Conservation (phyloP, 345 rosid genomes). For the Litchi chinensis region DNA sequence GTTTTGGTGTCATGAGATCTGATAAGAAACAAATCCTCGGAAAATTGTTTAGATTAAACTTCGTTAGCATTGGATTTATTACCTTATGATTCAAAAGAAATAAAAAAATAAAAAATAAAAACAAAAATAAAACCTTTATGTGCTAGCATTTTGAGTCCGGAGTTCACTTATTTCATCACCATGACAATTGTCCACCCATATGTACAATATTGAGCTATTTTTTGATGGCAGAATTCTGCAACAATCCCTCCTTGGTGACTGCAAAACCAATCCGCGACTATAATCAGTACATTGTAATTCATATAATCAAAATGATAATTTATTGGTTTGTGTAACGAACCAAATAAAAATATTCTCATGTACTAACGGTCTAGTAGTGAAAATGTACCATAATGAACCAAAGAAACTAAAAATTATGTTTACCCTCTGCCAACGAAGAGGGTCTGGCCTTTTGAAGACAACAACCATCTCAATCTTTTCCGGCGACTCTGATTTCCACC, state of each 20-base stretch:
- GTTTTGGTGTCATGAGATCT: slow-evolving; percentile 3
- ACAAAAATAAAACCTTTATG: not conserved
- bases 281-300: no score
- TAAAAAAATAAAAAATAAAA: not conserved
- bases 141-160: slow-evolving; percentile 7
- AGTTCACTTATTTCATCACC: slow-evolving; percentile 68
- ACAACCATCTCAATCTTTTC: slow-evolving; percentile 52
- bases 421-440: slow-evolving; percentile 74
- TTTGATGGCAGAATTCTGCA: slow-evolving; percentile 71
- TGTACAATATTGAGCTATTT: slow-evolving; percentile 51
- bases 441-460: slow-evolving; percentile 68
- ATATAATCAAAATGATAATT: no score
- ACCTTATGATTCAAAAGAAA: slow-evolving; percentile 2
- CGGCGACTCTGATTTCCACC: slow-evolving; percentile 74
- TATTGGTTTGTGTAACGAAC: no score
- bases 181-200: slow-evolving; percentile 70
- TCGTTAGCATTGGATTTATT: slow-evolving; percentile 6
- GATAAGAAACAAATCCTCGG: slow-evolving; percentile 3
- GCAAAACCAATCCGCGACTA: slow-evolving; percentile 21
- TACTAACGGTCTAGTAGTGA: no score
- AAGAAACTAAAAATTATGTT: no score
- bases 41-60: slow-evolving; percentile 12
- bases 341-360: no score
- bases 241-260: slow-evolving; percentile 85
- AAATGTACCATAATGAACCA: no score